Evolutionary conservation across 805 yeast genomes (phyloP).

Genomic region (Torulaspora maleeae): DNA sequence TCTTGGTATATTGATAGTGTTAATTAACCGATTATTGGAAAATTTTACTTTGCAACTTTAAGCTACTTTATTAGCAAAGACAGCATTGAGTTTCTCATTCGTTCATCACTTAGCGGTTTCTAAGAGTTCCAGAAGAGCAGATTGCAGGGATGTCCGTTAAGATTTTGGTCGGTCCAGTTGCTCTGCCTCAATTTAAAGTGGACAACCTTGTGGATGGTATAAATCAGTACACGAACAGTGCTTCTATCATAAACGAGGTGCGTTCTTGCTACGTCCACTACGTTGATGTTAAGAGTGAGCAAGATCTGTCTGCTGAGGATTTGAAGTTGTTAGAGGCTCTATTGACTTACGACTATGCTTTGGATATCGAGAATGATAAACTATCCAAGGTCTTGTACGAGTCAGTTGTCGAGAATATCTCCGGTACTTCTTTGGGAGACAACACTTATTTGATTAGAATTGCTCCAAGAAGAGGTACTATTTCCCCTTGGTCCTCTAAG

Average conservation of each 20-base stretch:
- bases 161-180: constrained; percentile 81
- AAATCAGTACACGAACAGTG: constrained; percentile 58
- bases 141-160: constrained; percentile 39
- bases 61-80: background rate
- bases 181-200: constrained; percentile 83
- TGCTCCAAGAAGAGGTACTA: constrained; percentile 91
- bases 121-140: constrained; percentile 1
- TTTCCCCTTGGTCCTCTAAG: constrained; percentile 98
- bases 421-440: constrained; percentile 30
- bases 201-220: constrained; percentile 66
- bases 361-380: constrained; percentile 47
- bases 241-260: constrained; percentile 62
- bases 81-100: background rate
- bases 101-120: background rate
- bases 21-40: no score
- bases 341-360: constrained; percentile 67
- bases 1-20: no score
- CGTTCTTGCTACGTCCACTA: constrained; percentile 79
- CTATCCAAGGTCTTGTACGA: constrained; percentile 26
- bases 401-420: constrained; percentile 25
- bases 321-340: constrained; percentile 51
- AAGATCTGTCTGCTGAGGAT: constrained; percentile 40
- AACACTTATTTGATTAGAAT: constrained; percentile 63
- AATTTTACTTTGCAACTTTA: no score
- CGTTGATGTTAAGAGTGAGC: constrained; percentile 47